A percentile compares a stretch with the other conserved stretches of the same genome.
These are phyloP conservation scores for Hyaloscypha variabilis DNA, from an alignment of 495 filamentous ascomycete genomes.

Conservation along the genomic window DNA sequence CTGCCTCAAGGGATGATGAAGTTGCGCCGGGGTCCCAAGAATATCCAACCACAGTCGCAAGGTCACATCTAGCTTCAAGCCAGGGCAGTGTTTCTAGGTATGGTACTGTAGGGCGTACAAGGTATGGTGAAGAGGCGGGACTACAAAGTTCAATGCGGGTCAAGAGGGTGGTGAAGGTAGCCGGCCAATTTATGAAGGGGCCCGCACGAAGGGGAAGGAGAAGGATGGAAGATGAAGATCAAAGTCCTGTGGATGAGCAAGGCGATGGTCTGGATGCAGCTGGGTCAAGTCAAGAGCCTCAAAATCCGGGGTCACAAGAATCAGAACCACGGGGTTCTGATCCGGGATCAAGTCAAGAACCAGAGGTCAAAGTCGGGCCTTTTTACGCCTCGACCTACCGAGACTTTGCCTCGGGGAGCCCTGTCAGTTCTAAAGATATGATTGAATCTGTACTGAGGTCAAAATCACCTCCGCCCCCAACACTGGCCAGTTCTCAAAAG, in stretches of 20 bases:
- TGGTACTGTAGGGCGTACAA: constrained; percentile 51
- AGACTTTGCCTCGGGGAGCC: constrained; percentile 33
- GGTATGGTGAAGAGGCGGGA: constrained; percentile 56
- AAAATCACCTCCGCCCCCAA: constrained; percentile 32
- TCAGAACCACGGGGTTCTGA: constrained; percentile 24
- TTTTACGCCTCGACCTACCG: constrained; percentile 22
- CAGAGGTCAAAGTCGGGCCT: constrained; percentile 20
- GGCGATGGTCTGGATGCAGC: constrained; percentile 34
- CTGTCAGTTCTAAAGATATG: constrained; percentile 29
- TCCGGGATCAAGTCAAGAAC: constrained; percentile 22
- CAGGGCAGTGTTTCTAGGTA: constrained; percentile 52
- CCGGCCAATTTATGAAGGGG: constrained; percentile 73
- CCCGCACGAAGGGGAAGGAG: constrained; percentile 73
- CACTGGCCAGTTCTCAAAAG: constrained; percentile 25
- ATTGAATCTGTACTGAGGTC: constrained; percentile 27
- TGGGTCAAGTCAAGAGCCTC: constrained; percentile 30
- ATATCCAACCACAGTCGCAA: constrained; percentile 43
- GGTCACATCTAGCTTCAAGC: constrained; percentile 35
- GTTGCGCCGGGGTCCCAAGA: constrained; percentile 37
- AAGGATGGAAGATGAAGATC: constrained; percentile 69
- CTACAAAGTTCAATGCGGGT: constrained; percentile 70
- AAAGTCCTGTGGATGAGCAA: constrained; percentile 39
- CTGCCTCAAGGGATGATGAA: constrained; percentile 37
- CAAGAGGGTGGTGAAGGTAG: constrained; percentile 71
- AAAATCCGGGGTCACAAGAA: constrained; percentile 31